Base-by-base conservation (phyloP, 805 yeast genomes). In the Saturnispora diversa region DNA sequence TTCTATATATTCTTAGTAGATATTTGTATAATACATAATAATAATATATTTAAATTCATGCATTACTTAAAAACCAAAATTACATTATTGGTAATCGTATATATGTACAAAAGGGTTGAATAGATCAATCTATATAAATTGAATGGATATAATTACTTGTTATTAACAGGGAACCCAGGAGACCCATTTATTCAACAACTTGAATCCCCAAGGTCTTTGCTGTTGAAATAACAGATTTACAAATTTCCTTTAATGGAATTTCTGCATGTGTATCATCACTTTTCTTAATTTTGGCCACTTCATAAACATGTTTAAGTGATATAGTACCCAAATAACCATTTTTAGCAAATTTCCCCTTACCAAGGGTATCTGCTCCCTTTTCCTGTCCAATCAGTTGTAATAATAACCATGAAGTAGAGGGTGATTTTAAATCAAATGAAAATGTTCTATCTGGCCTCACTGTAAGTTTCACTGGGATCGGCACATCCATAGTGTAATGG, bases 361-460 rank as follows among this genome's bases (percentile, higher is more conserved):
- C 80, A 13, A 80, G 72, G 45, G 68, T 70, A 19, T 76, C 82
- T 17, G 85, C 74, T 13, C 98, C 98, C 60, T 90, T 85, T 20
- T 69, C 73, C 12, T 80, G 65, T 2, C 83, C 83, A 8, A 90
- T 86, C 5, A 95, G 94, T 55, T 84, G 80, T 63, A 84, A 61
- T 35, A 92, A 61, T 39, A 92, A 68, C 76, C 82, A 90, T 0
- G 94, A 79, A 1, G 97, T 87, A 3, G 95, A 86, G 17, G 98
- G 98, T 3, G 92, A 75, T 52, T 84, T 87, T 68, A 84, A 68
- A 51, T 83, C 94, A 58, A 92, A 92, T 1, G 78, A 59, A 58
- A 90, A 92, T 0, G 90, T 58, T 62, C 98, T 74, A 62, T 92
- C 97, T n/a, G 97, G 97, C 53, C 77, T 81, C 29, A 92, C 87